phyloP scores from a whole-genome alignment of 192 early-diverging fungal species.

The Helicostylum pulchrum region DNA sequence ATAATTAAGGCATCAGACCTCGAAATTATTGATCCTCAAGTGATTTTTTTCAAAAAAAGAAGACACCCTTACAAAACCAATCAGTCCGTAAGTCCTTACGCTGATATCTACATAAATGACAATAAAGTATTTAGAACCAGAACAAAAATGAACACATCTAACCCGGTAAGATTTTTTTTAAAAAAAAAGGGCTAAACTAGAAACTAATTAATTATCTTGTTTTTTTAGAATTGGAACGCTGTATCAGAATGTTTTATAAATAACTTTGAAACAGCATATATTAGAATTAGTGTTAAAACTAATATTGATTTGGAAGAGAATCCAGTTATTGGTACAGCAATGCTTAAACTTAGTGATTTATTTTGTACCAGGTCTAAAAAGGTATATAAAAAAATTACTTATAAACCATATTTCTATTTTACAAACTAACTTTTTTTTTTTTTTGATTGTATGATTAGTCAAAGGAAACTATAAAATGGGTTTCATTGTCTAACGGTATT shows the following conservation, averaged over 20 bases:
- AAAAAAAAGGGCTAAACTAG: background rate
- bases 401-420: background rate
- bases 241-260: slow-evolving; percentile 26
- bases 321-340: slow-evolving; percentile 22
- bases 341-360: slow-evolving; percentile 12
- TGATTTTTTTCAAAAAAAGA: slow-evolving; percentile 2
- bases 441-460: background rate
- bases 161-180: slow-evolving; percentile 16
- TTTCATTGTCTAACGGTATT: slow-evolving; percentile 29
- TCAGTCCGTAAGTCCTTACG: slow-evolving; percentile 26
- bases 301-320: slow-evolving; percentile 23
- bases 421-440: background rate
- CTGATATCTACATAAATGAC: slow-evolving; percentile 27
- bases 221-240: slow-evolving; percentile 29
- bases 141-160: slow-evolving; percentile 17
- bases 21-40: slow-evolving; percentile 24
- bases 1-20: slow-evolving; percentile 26
- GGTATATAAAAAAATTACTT: background rate
- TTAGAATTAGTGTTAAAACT: slow-evolving; percentile 24
- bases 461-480: slow-evolving; percentile 19
- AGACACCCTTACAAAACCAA: slow-evolving; percentile 24
- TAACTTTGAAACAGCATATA: slow-evolving; percentile 1
- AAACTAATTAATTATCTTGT: slow-evolving; percentile 1
- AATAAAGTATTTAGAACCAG: slow-evolving; percentile 21
- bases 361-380: slow-evolving; percentile 19